Percentiles rank a stretch among this genome's conserved stretches.
Conservation (phyloP, 1,284 basidiomycete genomes). For the Puccinia triticina region DNA sequence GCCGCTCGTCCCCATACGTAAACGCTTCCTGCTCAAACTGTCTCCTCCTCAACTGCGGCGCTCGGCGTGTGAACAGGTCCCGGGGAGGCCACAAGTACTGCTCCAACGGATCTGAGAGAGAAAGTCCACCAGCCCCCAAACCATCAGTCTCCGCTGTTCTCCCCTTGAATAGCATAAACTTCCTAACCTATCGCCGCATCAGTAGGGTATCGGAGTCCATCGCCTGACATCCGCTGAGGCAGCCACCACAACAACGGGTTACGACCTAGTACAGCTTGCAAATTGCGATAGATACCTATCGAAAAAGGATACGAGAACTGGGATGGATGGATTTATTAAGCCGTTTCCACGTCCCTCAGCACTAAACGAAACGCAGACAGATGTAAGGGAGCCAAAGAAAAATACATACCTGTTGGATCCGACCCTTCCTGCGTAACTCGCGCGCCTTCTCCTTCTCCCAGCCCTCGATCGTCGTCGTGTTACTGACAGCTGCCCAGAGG, state of each 20-base stretch:
- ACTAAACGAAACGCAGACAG: background rate
- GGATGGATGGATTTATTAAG: conserved; percentile 31
- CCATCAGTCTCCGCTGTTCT: background rate
- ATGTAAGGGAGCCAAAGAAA: background rate
- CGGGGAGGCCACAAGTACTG: conserved; percentile 57
- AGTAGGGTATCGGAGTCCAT: conserved; percentile 55
- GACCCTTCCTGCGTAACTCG: conserved; percentile 41
- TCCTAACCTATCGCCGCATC: conserved; percentile 38
- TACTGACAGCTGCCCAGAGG: conserved; percentile 41
- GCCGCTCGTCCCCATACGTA: conserved; percentile 55
- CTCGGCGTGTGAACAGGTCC: conserved; percentile 52
- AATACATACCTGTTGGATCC: conserved; percentile 48
- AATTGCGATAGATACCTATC: conserved; percentile 55
- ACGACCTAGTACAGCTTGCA: conserved; percentile 54
- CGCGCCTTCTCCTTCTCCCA: conserved; percentile 52
- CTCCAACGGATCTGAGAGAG: conserved; percentile 53
- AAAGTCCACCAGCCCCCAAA: background rate
- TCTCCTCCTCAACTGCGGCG: conserved; percentile 11
- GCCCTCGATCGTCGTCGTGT: conserved; percentile 52
- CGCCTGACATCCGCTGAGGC: conserved; percentile 51
- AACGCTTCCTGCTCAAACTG: conserved; percentile 52
- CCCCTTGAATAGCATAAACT: background rate
- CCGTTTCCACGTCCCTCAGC: background rate
- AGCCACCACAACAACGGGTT: conserved; percentile 56
- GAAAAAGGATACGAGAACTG: conserved; percentile 58